Evolutionary conservation across 2,329 filamentous ascomycete genomes (phyloP), one percentile per base, ranked within the genome.

Genomic region (Aschersonia sp.): DNA sequence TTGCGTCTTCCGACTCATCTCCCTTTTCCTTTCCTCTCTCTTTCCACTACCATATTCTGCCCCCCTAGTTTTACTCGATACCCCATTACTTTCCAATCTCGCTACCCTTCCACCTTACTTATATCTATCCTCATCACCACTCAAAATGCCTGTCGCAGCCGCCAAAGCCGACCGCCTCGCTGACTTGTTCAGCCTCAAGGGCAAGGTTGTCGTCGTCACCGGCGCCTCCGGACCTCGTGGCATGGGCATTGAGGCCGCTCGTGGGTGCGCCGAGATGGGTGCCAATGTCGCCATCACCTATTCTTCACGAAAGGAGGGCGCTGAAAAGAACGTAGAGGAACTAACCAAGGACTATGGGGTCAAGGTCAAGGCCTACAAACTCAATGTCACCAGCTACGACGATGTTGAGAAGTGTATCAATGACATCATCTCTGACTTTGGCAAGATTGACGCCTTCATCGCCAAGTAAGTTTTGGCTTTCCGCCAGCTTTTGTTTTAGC

Each of bases 221-320:
- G 83, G 83, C 50, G 81, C 81, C 10, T 83, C 78, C 35, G 80
- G 79, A 8, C 75, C 85, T 48, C 78, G 76, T 37, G 83, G 83
- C 52, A 85, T 86, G 64, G 83, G 83, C 51, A 75, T 84, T 31
- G 75, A 79, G 51, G 79, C 84, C 7, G 82, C 81, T 12, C 72
- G 81, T n/a, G 81, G 76, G 37, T 74, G 79, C 46, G 82, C 82
- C 44, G 83, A 87, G 65, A 76, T 83, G 58, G 83, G 83, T 43
- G 82, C 81, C 52, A 73, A 84, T 56, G 68, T 86, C 40, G 81
- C 79, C 58, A 75, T 86, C 56, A 89, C 84, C 55, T 85, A 82
- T 69, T 77, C 80, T 48, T 81, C 81, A 52, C 78, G 76, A 58
- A 83, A 83, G 63, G 72, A 79, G 59, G 79, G 81, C 43, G 80